phyloP scores from a whole-genome alignment of 306 rosid genomes.

The Vigna trinervia region DNA sequence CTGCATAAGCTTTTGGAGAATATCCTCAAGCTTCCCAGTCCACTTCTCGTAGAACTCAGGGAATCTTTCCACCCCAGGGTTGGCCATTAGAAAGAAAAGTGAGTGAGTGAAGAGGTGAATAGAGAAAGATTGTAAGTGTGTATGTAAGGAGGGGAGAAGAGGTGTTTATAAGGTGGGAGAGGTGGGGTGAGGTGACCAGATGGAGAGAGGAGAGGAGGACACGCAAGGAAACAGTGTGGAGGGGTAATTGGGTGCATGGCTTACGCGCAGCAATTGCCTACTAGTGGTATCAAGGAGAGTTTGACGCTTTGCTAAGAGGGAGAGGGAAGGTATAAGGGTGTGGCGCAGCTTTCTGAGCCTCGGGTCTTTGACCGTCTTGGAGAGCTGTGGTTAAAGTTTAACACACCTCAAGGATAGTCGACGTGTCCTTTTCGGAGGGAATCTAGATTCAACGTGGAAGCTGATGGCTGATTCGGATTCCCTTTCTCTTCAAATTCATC shows the following conservation, averaged over 20 bases:
- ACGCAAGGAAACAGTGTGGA: conserved; percentile 48
- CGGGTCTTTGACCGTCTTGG: conserved; percentile 41
- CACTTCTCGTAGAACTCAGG: conserved; percentile 59
- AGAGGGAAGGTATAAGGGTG: background rate
- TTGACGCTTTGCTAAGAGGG: conserved; percentile 52
- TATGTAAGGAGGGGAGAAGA: background rate
- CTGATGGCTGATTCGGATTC: conserved; percentile 24
- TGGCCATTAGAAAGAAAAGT: background rate
- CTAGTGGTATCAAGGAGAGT: conserved; percentile 25
- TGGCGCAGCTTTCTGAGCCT: background rate
- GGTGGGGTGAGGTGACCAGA: conserved; percentile 43
- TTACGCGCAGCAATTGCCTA: conserved; percentile 58
- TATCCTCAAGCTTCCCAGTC: conserved; percentile 56
- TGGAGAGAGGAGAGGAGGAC: conserved; percentile 55
- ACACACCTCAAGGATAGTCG: background rate
- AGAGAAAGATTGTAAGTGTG: background rate
- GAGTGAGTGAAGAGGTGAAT: background rate
- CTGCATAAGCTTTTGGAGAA: conserved; percentile 41
- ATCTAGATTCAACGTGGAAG: conserved; percentile 50
- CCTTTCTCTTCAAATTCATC: background rate
- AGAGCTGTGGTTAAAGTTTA: conserved; percentile 3
- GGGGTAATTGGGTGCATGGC: conserved; percentile 60
- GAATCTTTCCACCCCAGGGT: conserved; percentile 53
- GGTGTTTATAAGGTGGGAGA: background rate
- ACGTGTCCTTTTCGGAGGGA: conserved; percentile 13